Conservation (phyloP, 495 filamentous ascomycete species). For the Cercophora sp. region DNA sequence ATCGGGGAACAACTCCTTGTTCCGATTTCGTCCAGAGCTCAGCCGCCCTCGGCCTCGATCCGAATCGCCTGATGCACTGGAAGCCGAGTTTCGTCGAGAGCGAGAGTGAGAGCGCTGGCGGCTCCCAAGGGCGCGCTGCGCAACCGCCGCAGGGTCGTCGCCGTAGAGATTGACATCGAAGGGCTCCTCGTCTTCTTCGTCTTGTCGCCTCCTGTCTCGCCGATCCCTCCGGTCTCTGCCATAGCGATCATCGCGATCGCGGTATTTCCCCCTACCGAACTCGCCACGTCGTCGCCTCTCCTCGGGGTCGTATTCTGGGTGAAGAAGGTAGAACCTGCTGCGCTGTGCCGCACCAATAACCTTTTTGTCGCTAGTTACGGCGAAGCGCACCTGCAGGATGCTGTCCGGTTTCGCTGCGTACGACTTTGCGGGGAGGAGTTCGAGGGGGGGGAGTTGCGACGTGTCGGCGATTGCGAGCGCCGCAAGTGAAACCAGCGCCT, state of each 20-base stretch:
- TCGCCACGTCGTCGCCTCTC: constrained; percentile 57
- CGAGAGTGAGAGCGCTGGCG: constrained; percentile 11
- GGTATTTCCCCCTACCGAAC: constrained; percentile 42
- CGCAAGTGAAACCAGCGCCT: constrained; percentile 66
- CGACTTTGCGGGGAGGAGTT: constrained; percentile 58
- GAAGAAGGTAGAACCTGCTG: constrained; percentile 86
- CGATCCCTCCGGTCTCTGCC: constrained; percentile 51
- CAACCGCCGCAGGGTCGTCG: constrained; percentile 49
- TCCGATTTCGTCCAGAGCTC: constrained; percentile 30
- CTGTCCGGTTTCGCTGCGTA: constrained; percentile 64
- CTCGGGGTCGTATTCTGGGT: constrained; percentile 82
- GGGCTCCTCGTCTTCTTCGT: constrained; percentile 47
- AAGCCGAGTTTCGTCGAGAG: constrained; percentile 27
- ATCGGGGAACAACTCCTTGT: constrained; percentile 53
- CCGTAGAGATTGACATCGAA: constrained; percentile 79
- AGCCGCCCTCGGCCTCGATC: constrained; percentile 22
- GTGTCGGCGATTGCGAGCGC: constrained; percentile 39
- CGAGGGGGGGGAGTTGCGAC: constrained; percentile 44
- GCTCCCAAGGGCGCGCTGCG: constrained; percentile 23
- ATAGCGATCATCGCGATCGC: constrained; percentile 59
- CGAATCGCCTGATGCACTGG: constrained; percentile 30
- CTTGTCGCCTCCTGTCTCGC: constrained; percentile 54
- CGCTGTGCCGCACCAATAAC: constrained; percentile 66
- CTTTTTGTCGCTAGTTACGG: constrained; percentile 74
- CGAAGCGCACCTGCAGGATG: constrained; percentile 66